These are phyloP conservation scores for Albophoma yamanashiensis DNA, from an alignment of 2,329 filamentous ascomycete species.

Conservation along the genomic window DNA sequence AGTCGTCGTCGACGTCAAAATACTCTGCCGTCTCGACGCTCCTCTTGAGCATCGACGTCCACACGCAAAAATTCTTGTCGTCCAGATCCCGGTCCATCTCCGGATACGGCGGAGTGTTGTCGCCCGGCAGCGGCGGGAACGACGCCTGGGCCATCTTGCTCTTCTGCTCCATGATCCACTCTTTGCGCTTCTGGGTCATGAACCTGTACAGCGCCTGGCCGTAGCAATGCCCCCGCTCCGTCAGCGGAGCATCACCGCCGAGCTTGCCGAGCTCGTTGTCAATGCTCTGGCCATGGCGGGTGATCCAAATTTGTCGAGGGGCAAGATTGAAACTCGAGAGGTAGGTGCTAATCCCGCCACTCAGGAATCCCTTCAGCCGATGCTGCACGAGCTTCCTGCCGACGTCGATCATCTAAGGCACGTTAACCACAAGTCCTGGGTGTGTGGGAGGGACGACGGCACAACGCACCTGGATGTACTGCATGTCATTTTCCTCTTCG, in stretches of 20 bases:
- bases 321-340: slow-evolving; percentile 94
- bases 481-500: slow-evolving; percentile 82
- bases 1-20: slow-evolving; percentile 86
- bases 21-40: slow-evolving; percentile 79
- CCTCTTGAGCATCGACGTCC: slow-evolving; percentile 94
- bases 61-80: slow-evolving; percentile 91
- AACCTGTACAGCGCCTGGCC: slow-evolving; percentile 72
- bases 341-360: slow-evolving; percentile 86
- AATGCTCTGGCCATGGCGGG: slow-evolving; percentile 79
- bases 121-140: slow-evolving; percentile 84
- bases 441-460: background rate
- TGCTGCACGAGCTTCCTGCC: slow-evolving; percentile 88
- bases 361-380: slow-evolving; percentile 83
- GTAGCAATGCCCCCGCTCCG: slow-evolving; percentile 69
- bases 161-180: slow-evolving; percentile 76
- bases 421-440: slow-evolving; percentile 11
- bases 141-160: slow-evolving; percentile 65
- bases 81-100: slow-evolving; percentile 61
- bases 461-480: slow-evolving; percentile 66
- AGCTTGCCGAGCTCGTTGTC: slow-evolving; percentile 86
- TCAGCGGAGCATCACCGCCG: slow-evolving; percentile 80
- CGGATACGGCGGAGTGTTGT: slow-evolving; percentile 90
- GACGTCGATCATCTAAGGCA: slow-evolving; percentile 80
- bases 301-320: slow-evolving; percentile 96
- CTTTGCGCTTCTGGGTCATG: slow-evolving; percentile 66